Conservation (phyloP, 805 yeast species). For the Hanseniaspora singularis region DNA sequence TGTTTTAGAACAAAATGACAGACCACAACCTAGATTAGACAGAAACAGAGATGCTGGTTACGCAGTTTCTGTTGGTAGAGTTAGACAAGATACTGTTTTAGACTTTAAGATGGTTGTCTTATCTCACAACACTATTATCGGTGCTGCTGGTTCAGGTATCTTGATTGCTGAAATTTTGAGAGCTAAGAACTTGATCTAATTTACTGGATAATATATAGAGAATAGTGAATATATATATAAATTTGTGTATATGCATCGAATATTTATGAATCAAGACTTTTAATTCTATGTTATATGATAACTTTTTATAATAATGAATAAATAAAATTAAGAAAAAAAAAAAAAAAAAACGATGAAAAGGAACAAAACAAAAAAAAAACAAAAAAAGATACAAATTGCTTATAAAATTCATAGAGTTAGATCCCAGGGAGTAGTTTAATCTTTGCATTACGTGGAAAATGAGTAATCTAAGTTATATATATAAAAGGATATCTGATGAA, state of each 20-base stretch:
- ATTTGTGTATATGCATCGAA: no score
- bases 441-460: no score
- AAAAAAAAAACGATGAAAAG: no score
- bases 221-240: no score
- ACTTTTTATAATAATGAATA: no score
- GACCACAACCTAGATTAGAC: conserved; percentile 97
- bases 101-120: conserved; percentile 95
- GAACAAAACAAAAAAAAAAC: no score
- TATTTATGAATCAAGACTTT: no score
- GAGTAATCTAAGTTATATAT: background rate
- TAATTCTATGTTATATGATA: no score
- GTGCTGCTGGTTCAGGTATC: conserved; percentile 98
- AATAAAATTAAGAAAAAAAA: no score
- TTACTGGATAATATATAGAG: background rate
- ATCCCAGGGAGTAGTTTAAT: no score
- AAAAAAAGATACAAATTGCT: no score
- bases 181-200: conserved; percentile 61
- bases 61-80: conserved; percentile 89
- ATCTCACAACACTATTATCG: conserved; percentile 93
- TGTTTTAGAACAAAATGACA: conserved; percentile 76
- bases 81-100: conserved; percentile 84
- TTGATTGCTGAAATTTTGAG: conserved; percentile 83
- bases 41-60: conserved; percentile 88
- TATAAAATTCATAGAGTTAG: no score
- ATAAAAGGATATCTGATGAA: background rate